Evolutionary conservation across 768 basidiomycete species (phyloP).

Genomic region (Psilocybe azurescens): DNA sequence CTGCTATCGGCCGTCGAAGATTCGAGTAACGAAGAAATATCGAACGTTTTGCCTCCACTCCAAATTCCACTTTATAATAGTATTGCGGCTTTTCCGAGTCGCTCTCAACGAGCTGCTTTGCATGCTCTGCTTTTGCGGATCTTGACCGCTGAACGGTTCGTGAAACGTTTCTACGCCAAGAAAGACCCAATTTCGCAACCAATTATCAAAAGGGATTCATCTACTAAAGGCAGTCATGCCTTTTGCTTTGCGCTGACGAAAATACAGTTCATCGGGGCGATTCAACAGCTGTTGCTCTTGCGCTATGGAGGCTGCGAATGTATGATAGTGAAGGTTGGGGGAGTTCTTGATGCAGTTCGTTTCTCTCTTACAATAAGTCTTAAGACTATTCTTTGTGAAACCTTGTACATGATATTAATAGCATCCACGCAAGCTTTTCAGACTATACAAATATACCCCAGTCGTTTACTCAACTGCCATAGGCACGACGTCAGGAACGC

Average conservation of each 20-base stretch:
- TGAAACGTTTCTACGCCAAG: slow-evolving; percentile 21
- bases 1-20: slow-evolving; percentile 24
- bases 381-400: background rate
- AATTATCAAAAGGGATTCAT: background rate
- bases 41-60: slow-evolving; percentile 29
- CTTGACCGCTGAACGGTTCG: slow-evolving; percentile 49
- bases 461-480: slow-evolving; percentile 49
- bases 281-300: slow-evolving; percentile 65
- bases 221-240: slow-evolving; percentile 63
- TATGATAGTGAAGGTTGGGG: slow-evolving; percentile 68
- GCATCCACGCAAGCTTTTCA: background rate
- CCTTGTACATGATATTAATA: background rate
- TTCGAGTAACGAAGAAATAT: slow-evolving; percentile 14
- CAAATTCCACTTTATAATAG: slow-evolving; percentile 74
- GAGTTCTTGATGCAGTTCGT: background rate
- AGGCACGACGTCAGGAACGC: slow-evolving; percentile 39
- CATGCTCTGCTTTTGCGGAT: slow-evolving; percentile 52
- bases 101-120: slow-evolving; percentile 64
- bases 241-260: slow-evolving; percentile 65
- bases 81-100: slow-evolving; percentile 63
- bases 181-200: background rate
- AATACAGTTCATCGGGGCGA: slow-evolving; percentile 60
- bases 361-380: background rate
- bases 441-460: background rate
- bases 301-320: slow-evolving; percentile 81